phyloP scores from a whole-genome alignment of 306 rosid species.

The Dalbergia oliveri region DNA sequence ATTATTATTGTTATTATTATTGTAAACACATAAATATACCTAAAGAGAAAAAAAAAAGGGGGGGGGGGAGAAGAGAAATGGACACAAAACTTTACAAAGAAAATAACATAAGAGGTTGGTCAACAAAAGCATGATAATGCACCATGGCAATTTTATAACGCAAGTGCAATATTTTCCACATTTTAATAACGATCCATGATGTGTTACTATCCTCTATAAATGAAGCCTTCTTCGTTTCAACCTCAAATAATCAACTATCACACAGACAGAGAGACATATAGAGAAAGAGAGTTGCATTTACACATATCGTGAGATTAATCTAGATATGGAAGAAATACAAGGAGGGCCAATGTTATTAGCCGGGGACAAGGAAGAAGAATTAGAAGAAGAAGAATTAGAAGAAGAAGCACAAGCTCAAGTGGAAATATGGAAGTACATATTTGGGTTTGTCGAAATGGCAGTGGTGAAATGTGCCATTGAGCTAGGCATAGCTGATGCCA shows the following conservation, averaged over 20 bases:
- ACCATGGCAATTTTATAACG: neutral
- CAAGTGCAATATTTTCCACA: too few relatives aligned
- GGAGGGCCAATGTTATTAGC: neutral
- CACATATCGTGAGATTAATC: neutral
- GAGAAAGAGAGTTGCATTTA: neutral
- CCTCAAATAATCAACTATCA: neutral
- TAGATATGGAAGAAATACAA: slow-evolving; percentile 33
- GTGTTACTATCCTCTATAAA: neutral
- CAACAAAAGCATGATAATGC: too few relatives aligned
- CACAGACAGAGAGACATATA: neutral
- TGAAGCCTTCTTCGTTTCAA: neutral
- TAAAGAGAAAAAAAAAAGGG: too few relatives aligned
- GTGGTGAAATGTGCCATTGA: slow-evolving; percentile 68
- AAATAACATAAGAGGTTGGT: neutral
- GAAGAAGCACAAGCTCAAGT: slow-evolving; percentile 46
- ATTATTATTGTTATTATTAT: too few relatives aligned
- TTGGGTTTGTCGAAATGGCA: slow-evolving; percentile 60
- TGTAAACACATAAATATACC: too few relatives aligned
- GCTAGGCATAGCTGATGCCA: slow-evolving; percentile 61
- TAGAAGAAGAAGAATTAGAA: slow-evolving; percentile 33
- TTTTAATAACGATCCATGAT: neutral
- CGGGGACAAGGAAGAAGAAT: neutral
- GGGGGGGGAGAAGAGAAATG: too few relatives aligned
- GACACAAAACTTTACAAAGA: too few relatives aligned
- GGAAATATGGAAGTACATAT: slow-evolving; percentile 51